Evolutionary conservation across 2,329 filamentous ascomycete genomes (phyloP).

Genomic region (Penicillium olsonii): DNA sequence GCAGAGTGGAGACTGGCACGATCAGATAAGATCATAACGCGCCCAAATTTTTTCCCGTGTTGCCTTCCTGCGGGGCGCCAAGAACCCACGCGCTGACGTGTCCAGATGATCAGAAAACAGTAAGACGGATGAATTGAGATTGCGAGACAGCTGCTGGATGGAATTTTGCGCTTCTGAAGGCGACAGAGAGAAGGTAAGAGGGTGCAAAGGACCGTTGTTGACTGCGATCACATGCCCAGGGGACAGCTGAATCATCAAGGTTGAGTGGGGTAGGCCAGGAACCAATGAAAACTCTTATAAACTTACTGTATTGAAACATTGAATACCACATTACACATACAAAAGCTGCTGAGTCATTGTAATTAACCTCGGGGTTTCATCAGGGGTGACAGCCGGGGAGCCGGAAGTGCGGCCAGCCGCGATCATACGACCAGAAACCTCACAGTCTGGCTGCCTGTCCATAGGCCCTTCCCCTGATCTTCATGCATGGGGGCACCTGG

Average conservation of each 20-base stretch:
- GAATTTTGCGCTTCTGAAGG: background rate
- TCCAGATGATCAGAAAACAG: background rate
- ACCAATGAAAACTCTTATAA: background rate
- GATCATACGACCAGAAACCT: conserved; percentile 31
- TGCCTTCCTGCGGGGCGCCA: conserved; percentile 7
- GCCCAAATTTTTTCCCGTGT: background rate
- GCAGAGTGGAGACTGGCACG: conserved; percentile 20
- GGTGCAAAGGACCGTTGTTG: background rate
- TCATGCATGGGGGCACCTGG: conserved; percentile 7
- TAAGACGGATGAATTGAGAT: background rate
- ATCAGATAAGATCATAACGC: conserved; percentile 28
- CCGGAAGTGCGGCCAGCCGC: conserved; percentile 32
- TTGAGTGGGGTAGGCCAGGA: background rate
- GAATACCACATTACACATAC: background rate
- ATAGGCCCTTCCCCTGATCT: conserved; percentile 7
- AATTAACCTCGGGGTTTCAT: conserved; percentile 2
- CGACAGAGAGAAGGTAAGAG: background rate
- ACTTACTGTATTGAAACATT: conserved; percentile 2
- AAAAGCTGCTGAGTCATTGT: background rate
- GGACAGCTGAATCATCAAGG: conserved; percentile 3
- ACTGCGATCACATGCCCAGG: conserved; percentile 4
- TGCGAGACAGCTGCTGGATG: background rate
- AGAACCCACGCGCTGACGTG: conserved; percentile 5
- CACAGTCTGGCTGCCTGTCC: conserved; percentile 2
- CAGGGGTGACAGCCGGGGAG: conserved; percentile 10